A percentile compares a stretch with the other conserved stretches of the same genome.
Evolutionary conservation across 805 yeast species (phyloP).

Genomic region (Schizosaccharomyces osmophilus): DNA sequence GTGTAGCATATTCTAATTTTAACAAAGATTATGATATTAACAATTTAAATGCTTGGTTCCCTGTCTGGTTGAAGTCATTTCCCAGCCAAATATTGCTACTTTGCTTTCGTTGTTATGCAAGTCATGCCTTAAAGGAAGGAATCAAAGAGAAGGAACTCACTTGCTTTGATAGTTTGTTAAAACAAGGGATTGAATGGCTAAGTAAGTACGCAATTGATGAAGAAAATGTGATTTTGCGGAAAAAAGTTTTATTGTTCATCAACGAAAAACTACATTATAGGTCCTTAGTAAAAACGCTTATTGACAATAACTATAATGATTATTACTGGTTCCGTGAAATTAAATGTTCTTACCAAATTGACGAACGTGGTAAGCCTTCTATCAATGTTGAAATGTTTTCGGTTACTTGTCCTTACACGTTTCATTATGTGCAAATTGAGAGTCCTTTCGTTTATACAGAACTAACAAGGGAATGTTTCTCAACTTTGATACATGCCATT

Average conservation of each 20-base stretch:
- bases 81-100: background rate
- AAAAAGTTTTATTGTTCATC: background rate
- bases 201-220: background rate
- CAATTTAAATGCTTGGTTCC: background rate
- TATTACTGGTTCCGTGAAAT: background rate
- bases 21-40: background rate
- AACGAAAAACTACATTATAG: background rate
- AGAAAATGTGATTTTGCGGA: background rate
- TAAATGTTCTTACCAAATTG: background rate
- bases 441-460: slow-evolving; percentile 59
- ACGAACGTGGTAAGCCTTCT: slow-evolving; percentile 6
- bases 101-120: background rate
- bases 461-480: slow-evolving; percentile 34
- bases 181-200: background rate
- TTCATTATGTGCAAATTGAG: slow-evolving; percentile 56
- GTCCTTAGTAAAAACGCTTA: background rate
- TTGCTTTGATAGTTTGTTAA: background rate
- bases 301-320: background rate
- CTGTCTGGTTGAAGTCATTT: background rate
- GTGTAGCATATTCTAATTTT: too few relatives aligned
- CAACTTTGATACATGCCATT: slow-evolving; percentile 51
- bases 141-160: background rate
- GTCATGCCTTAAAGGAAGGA: background rate
- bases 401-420: slow-evolving; percentile 37
- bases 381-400: slow-evolving; percentile 30